These are phyloP conservation scores for Pichia manshurica DNA, from an alignment of 805 yeast species.

Conservation along the genomic window DNA sequence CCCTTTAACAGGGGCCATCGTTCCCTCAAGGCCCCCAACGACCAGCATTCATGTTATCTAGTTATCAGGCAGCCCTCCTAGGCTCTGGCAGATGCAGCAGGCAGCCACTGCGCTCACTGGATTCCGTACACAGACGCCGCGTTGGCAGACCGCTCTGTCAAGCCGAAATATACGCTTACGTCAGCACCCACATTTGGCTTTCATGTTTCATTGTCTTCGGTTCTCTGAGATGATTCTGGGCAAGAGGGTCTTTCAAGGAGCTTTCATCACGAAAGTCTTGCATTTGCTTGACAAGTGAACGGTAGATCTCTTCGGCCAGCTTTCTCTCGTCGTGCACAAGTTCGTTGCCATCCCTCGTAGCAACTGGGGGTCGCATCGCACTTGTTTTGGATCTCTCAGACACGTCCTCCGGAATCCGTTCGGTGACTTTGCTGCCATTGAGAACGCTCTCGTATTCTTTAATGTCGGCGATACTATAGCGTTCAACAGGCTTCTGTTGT, in stretches of 20 bases:
- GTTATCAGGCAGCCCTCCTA: neutral
- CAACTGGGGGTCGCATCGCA: neutral
- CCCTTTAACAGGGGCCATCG: neutral
- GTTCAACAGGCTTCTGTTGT: neutral
- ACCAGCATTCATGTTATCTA: neutral
- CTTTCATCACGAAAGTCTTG: neutral
- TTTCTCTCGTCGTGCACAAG: neutral
- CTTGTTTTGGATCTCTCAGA: neutral
- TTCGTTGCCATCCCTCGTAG: neutral
- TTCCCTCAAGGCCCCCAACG: too few relatives aligned
- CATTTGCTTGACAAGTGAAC: neutral
- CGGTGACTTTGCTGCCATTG: neutral
- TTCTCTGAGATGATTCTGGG: too few relatives aligned
- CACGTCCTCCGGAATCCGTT: neutral
- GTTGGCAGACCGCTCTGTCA: neutral
- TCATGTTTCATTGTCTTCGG: too few relatives aligned
- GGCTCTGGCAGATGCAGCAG: neutral
- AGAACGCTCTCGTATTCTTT: neutral
- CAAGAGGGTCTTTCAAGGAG: too few relatives aligned
- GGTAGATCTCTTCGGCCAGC: neutral
- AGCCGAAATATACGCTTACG: neutral
- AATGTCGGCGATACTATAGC: neutral
- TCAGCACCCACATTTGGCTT: neutral
- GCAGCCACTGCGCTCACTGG: conserved; percentile 2
- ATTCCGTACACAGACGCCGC: neutral